phyloP scores from a whole-genome alignment of 768 basidiomycete species.

The Termitomyces sp. region DNA sequence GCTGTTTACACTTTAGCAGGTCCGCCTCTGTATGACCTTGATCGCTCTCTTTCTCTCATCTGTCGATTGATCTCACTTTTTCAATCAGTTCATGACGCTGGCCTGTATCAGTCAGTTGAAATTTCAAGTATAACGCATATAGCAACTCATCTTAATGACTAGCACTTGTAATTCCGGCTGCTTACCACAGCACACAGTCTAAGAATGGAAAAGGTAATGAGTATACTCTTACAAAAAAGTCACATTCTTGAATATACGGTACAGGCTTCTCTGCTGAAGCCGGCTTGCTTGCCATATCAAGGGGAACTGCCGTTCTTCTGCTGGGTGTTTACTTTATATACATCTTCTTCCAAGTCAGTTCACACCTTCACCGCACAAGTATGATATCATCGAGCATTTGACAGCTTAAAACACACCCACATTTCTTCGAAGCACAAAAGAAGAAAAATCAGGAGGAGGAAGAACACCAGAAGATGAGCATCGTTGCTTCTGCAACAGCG shows the following conservation, averaged over 20 bases:
- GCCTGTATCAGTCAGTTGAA: constrained; percentile 69
- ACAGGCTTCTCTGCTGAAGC: constrained; percentile 22
- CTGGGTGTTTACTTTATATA: constrained; percentile 71
- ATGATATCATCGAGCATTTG: background rate
- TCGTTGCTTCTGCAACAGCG: constrained; percentile 56
- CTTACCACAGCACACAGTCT: constrained; percentile 53
- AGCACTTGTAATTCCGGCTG: constrained; percentile 88
- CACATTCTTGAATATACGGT: background rate
- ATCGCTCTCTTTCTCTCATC: background rate
- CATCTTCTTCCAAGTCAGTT: constrained; percentile 66
- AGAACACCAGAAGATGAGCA: constrained; percentile 59
- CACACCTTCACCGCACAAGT: background rate
- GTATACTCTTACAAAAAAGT: background rate
- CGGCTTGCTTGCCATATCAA: constrained; percentile 69
- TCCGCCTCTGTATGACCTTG: constrained; percentile 37
- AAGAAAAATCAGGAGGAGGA: constrained; percentile 3
- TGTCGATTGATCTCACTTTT: constrained; percentile 5
- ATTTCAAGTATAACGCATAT: background rate
- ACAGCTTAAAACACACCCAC: constrained; percentile 67
- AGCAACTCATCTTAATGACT: constrained; percentile 1
- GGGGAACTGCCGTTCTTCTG: constrained; percentile 75
- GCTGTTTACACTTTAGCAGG: constrained; percentile 20
- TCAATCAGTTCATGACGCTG: constrained; percentile 69
- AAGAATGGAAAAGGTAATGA: constrained; percentile 8
- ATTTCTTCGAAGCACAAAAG: constrained; percentile 42